Percentiles rank a stretch among this genome's conserved stretches.
These are phyloP conservation scores for Pseudogymnoascus sp. DNA, from an alignment of 2,329 filamentous ascomycete genomes.

Conservation along the genomic window DNA sequence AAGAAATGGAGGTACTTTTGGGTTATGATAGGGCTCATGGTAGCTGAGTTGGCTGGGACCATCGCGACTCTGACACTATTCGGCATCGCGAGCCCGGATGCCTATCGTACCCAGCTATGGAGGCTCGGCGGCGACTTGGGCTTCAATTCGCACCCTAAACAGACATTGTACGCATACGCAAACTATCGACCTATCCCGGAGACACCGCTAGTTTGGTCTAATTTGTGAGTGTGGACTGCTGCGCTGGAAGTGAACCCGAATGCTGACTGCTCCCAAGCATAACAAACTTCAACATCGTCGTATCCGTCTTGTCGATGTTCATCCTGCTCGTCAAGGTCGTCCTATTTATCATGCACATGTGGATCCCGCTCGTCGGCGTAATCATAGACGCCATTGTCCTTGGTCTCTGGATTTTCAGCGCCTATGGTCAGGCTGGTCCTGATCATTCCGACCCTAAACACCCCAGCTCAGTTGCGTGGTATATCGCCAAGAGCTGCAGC, in stretches of 20 bases:
- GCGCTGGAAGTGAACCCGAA: slow-evolving; percentile 13
- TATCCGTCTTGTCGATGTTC: slow-evolving; percentile 68
- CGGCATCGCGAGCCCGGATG: slow-evolving; percentile 63
- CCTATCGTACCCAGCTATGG: slow-evolving; percentile 66
- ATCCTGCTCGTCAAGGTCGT: slow-evolving; percentile 63
- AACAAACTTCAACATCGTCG: slow-evolving; percentile 67
- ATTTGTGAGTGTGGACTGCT: slow-evolving; percentile 46
- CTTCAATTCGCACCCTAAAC: slow-evolving; percentile 65
- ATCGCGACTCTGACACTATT: slow-evolving; percentile 61
- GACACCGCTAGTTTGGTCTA: slow-evolving; percentile 63
- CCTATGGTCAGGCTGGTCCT: slow-evolving; percentile 63
- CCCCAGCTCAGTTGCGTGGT: slow-evolving; percentile 60
- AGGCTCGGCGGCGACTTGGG: slow-evolving; percentile 58
- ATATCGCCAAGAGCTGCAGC: slow-evolving; percentile 60
- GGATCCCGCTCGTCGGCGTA: slow-evolving; percentile 56
- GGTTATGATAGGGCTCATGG: slow-evolving; percentile 45
- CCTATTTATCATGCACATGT: slow-evolving; percentile 61
- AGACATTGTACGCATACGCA: slow-evolving; percentile 63
- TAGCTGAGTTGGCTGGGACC: slow-evolving; percentile 55
- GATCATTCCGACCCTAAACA: slow-evolving; percentile 60
- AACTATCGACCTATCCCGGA: slow-evolving; percentile 56
- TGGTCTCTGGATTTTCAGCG: slow-evolving; percentile 54
- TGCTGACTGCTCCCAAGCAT: slow-evolving; percentile 41
- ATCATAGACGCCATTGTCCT: slow-evolving; percentile 49
- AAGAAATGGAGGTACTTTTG: slow-evolving; percentile 41